These are phyloP conservation scores for Erodium trifolium DNA, from an alignment of 441 rosid species.

Conservation along the genomic window DNA sequence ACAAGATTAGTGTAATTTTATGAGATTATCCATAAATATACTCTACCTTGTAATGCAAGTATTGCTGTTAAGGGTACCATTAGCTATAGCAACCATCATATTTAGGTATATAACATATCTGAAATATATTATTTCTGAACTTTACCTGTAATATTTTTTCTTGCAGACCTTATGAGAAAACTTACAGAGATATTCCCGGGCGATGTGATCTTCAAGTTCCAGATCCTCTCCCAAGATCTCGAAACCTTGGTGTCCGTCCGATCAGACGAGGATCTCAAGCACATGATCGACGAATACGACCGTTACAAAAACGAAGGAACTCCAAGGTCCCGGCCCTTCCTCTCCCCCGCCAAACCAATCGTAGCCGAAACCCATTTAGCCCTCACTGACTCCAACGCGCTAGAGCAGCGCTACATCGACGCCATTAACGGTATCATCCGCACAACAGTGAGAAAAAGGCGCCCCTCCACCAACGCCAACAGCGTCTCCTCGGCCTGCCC, in stretches of 20 bases:
- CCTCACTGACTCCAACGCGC: conserved; percentile 3
- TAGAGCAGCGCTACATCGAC: conserved; percentile 50
- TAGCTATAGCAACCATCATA: no score
- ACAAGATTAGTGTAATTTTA: no score
- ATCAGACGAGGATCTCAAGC: conserved; percentile 68
- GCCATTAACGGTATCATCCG: conserved; percentile 53
- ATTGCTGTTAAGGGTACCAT: no score
- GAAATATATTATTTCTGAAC: no score
- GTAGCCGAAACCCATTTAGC: conserved; percentile 30
- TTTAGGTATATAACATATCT: no score
- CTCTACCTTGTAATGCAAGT: no score
- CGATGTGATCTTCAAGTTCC: conserved; percentile 54
- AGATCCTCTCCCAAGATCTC: conserved; percentile 61
- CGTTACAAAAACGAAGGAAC: conserved; percentile 44
- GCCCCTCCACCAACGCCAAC: no score
- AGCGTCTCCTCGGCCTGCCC: no score
- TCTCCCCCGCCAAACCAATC: conserved; percentile 46
- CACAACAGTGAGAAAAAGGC: conserved; percentile 6
- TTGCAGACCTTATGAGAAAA: conserved; percentile 64
- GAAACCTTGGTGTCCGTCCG: conserved; percentile 63
- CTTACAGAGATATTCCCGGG: conserved; percentile 41
- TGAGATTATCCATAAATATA: no score
- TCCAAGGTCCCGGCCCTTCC: conserved; percentile 49
- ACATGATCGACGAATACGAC: conserved; percentile 64
- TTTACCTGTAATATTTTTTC: no score